These are phyloP conservation scores for Butyriboletus loyo DNA, from an alignment of 768 basidiomycete species.

Conservation along the genomic window DNA sequence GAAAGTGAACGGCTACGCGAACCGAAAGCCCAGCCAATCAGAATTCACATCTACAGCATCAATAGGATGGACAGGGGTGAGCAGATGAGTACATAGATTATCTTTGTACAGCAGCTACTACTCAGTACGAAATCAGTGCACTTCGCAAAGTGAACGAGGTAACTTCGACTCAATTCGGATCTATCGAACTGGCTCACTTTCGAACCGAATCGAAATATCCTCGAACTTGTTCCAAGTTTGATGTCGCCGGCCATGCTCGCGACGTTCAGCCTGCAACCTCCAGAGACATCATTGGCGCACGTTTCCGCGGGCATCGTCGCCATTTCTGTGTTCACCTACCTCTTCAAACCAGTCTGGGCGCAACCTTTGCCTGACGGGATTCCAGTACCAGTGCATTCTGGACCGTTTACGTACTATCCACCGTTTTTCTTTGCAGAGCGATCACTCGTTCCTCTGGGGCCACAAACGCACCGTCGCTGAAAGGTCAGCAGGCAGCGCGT, in stretches of 20 bases:
- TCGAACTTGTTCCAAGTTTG: background rate
- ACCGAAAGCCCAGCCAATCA: too few species aligned
- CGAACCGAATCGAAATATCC: too few species aligned
- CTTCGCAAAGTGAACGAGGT: too few species aligned
- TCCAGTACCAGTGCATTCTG: slow-evolving; percentile 1
- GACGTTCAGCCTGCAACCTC: background rate
- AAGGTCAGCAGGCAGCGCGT: slow-evolving; percentile 5
- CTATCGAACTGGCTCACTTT: too few species aligned
- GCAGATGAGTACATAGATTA: too few species aligned
- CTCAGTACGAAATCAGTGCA: too few species aligned
- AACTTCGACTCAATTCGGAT: too few species aligned
- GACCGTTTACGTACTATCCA: background rate
- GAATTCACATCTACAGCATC: too few species aligned
- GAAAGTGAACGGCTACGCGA: too few species aligned
- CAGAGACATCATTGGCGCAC: background rate
- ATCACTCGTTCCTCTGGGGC: slow-evolving; percentile 2
- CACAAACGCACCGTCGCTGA: slow-evolving; percentile 1
- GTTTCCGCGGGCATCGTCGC: background rate
- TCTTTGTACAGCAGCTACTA: too few species aligned
- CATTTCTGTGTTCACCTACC: background rate
- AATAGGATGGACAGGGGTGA: too few species aligned
- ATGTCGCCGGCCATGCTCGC: background rate
- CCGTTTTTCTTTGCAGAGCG: background rate
- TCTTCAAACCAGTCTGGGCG: background rate
- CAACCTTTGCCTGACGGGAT: background rate